A percentile compares a stretch with the other conserved stretches of the same genome.
These are phyloP conservation scores for Lolium rigidum DNA, from an alignment of 176 grass and related monocot genomes.

Conservation along the genomic window DNA sequence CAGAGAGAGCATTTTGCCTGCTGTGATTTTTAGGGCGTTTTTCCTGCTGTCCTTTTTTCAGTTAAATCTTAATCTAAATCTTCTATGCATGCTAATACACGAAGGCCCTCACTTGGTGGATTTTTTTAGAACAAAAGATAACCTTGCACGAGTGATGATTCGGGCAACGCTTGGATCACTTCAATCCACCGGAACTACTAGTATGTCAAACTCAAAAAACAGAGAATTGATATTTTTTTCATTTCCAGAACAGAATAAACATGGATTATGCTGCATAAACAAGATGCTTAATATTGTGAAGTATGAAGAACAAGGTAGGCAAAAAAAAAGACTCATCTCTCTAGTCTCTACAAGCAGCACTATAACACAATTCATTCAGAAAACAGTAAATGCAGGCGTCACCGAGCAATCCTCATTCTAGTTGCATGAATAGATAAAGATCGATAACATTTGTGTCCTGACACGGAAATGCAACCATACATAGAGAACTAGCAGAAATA, in stretches of 20 bases:
- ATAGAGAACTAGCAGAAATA: not conserved
- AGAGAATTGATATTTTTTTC: not conserved
- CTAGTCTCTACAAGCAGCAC: not conserved
- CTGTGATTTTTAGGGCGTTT: not conserved
- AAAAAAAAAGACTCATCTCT: not conserved
- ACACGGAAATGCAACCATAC: not conserved
- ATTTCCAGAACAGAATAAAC: not conserved
- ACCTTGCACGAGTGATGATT: not conserved
- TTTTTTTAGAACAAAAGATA: not conserved
- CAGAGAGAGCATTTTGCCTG: not conserved
- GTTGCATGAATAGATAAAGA: not conserved
- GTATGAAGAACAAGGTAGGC: not conserved
- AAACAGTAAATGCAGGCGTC: not conserved
- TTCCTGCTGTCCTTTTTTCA: no score
- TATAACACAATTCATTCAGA: not conserved
- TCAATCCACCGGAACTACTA: not conserved
- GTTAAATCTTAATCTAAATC: no score
- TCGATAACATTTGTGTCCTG: not conserved
- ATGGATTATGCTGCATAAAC: not conserved
- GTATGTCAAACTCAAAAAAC: not conserved
- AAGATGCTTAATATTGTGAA: not conserved
- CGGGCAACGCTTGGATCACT: not conserved
- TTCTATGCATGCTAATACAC: not conserved
- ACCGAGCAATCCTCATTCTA: no score
- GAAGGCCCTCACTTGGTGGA: not conserved